Evolutionary conservation across 2,329 filamentous ascomycete genomes (phyloP), one percentile per base, ranked within the genome.

Genomic region (Tolypocladium tundrense): DNA sequence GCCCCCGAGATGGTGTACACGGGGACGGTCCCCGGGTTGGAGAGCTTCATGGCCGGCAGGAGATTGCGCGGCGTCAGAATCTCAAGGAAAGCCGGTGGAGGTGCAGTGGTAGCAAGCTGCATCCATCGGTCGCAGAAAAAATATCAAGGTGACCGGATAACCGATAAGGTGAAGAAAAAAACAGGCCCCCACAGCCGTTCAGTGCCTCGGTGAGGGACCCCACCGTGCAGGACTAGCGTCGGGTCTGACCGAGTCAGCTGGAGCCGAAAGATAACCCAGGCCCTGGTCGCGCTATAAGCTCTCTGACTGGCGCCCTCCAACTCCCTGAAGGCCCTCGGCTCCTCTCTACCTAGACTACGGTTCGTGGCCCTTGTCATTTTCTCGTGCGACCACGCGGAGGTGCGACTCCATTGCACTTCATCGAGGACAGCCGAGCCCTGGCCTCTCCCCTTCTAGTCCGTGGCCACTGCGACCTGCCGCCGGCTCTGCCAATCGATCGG

Each of bases 1-100:
- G 91, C 90, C 63, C 94, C 95, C 42, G 93, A 91, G 67, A 99
- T 90, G 57, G 94, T 97, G 70, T 99, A 99, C 2, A 97, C 92
- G 58, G 90, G 89, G 60, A 96, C 88, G 51, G 87, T 82, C 61
- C 90, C 90, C 63, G 90, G 86, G 66, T 91, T 91, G 35, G 88
- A 87, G 71, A 92, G 83, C 78, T 91, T 91, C 90, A 93, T 93
- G 60, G 57, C 33, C 53, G 48, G 24, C 19, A 56, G 40, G 41
- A 37, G 24, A 33, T 24, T 54, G 37, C 31, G 54, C 31, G 37
- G 52, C 48, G 43, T 48, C 41, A 53, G 37, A 35, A 53, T 24
- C 40, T 14, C 39, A 21, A 35, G 13, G 31, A 31, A 41, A 48
- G 16, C 41, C 37, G 54, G 40, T 21, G 54, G 35, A 39, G 37